phyloP scores from a whole-genome alignment of 805 yeast genomes.

The Scheffersomyces ergatensis region DNA sequence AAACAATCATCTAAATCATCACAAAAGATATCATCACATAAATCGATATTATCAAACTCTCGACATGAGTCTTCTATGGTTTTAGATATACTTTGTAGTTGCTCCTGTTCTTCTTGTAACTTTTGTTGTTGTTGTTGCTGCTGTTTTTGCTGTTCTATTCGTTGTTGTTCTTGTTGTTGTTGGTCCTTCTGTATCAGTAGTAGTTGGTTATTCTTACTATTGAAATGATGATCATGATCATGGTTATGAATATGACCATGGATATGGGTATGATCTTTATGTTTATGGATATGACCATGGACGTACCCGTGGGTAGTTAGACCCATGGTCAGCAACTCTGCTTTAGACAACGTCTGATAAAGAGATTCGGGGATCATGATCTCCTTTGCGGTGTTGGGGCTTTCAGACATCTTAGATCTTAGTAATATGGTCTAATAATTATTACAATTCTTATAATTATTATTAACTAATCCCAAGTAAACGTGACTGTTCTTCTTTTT shows the following conservation, averaged over 20 bases:
- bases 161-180: too few relatives aligned
- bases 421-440: too few relatives aligned
- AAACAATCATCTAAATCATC: constrained; percentile 45
- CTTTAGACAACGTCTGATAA: background rate
- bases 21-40: constrained; percentile 40
- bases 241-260: constrained; percentile 68
- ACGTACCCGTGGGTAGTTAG: constrained; percentile 48
- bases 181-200: too few relatives aligned
- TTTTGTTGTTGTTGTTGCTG: background rate
- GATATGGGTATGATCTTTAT: constrained; percentile 57
- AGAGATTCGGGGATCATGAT: background rate
- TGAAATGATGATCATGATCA: constrained; percentile 22
- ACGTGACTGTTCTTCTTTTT: too few relatives aligned
- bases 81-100: background rate
- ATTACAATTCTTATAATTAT: too few relatives aligned
- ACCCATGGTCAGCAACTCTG: background rate
- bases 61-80: constrained; percentile 16
- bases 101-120: background rate
- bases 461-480: too few relatives aligned
- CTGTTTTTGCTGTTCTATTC: too few relatives aligned
- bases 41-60: constrained; percentile 28
- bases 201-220: background rate
- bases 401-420: too few relatives aligned
- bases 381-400: background rate
- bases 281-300: constrained; percentile 67